Evolutionary conservation across 179 eudicot species (phyloP).

Genomic region (Spergularia azorica): DNA sequence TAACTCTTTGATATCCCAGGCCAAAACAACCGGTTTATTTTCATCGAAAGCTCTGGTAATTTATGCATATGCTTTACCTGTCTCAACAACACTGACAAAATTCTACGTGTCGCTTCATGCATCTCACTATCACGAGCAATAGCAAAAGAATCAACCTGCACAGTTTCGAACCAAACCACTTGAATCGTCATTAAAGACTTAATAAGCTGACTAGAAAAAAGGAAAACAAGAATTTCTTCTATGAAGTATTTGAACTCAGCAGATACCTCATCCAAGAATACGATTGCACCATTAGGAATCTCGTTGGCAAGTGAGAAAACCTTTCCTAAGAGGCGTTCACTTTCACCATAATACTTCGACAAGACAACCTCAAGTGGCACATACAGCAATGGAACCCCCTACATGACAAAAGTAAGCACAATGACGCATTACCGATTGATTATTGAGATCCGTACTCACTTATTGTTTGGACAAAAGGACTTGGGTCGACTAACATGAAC

Average conservation of each 20-base stretch:
- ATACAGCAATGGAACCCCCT: conserved; percentile 93
- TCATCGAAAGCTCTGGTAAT: neutral
- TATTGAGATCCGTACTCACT: neutral
- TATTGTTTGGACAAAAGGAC: neutral
- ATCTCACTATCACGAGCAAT: conserved; percentile 90
- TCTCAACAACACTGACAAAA: conserved; percentile 82
- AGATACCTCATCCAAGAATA: conserved; percentile 93
- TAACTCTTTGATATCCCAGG: neutral
- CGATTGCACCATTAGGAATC: conserved; percentile 86
- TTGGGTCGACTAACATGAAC: too few species aligned
- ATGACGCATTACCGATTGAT: conserved; percentile 1
- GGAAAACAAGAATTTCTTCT: neutral
- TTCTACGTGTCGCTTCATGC: conserved; percentile 95
- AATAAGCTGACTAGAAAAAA: neutral
- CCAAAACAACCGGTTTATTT: neutral
- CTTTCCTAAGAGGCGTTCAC: conserved; percentile 88
- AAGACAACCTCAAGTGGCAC: conserved; percentile 87
- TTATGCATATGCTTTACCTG: conserved; percentile 55
- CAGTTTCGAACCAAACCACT: conserved; percentile 3
- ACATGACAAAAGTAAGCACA: conserved; percentile 6
- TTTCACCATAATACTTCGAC: conserved; percentile 98
- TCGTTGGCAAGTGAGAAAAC: conserved; percentile 94
- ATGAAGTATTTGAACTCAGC: neutral
- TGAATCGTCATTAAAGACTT: neutral
- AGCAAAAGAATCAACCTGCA: conserved; percentile 97